Evolutionary conservation across 2,329 filamentous ascomycete genomes (phyloP), one percentile per base, ranked within the genome.

Genomic region (Sclerotinia subarctica): DNA sequence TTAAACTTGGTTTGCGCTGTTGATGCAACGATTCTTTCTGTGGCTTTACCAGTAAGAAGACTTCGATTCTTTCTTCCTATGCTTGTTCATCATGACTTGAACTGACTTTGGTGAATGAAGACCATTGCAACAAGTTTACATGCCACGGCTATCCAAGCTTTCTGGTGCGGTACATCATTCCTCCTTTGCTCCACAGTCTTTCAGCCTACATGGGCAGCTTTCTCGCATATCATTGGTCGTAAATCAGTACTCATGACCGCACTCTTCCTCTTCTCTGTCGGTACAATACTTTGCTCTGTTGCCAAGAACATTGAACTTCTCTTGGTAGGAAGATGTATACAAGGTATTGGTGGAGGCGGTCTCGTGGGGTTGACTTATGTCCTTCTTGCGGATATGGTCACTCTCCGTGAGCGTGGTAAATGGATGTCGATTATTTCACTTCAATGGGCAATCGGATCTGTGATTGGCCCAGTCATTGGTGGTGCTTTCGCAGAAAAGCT

Each of bases 131-230:
- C 88, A 51, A 82, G 79, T 8, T 78, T 87, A 8, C 74, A 79
- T 35, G 84, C 84, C 51, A 82, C 80, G 0, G 84, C 83, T 1
- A 82, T 86, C 44, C 81, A 90, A 77, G 86, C 87, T 0, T 91
- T 90, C 73, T 91, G 88, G 89, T 83, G 86, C 19, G 89, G 88
- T 17, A 70, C 88, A 8, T 86, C 86, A 24, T 92, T 89, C 72
- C 80, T 92, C 4, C 83, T 91, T 59, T 72, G 84, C 86, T 87
- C 85, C 64, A 87, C 88, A 0, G 83, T 88, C 51, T 81, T 86
- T 54, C 83, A 88, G 73, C 86, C 85, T 62, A 76, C 78, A 29
- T 75, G 68, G 71, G 71, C 71, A 32, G 72, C 71, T 13, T 71
- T 76, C 57, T 75, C 71, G 21, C 67, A 74, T 47, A 72, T 75